These are phyloP conservation scores for Fusarium graminum DNA, from an alignment of 2,329 filamentous ascomycete genomes.

Conservation along the genomic window DNA sequence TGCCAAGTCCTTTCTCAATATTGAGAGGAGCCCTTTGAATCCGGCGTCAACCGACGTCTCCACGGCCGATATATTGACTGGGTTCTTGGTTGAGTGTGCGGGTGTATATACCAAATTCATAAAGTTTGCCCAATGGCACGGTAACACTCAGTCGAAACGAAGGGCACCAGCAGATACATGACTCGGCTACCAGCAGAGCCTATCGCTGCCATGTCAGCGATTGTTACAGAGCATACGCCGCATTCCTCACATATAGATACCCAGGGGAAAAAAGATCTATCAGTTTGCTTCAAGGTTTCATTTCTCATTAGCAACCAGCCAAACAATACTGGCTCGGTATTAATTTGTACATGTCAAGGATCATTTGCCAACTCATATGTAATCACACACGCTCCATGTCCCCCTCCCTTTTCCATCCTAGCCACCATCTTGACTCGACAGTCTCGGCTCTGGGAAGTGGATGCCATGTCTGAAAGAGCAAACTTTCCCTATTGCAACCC, in stretches of 20 bases:
- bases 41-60: not conserved
- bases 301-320: constrained; percentile 51
- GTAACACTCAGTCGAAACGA: constrained; percentile 4
- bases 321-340: constrained; percentile 43
- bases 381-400: constrained; percentile 42
- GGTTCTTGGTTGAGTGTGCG: not conserved
- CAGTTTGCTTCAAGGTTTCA: constrained; percentile 44
- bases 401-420: constrained; percentile 15
- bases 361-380: constrained; percentile 38
- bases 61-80: not conserved
- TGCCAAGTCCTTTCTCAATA: not conserved
- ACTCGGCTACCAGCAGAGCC: not conserved
- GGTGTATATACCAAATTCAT: not conserved
- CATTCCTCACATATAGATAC: constrained; percentile 15
- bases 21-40: not conserved
- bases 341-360: constrained; percentile 48
- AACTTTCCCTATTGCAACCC: constrained; percentile 30
- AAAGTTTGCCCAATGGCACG: not conserved
- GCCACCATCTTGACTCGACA: constrained; percentile 24
- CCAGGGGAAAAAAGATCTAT: constrained; percentile 8
- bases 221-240: not conserved
- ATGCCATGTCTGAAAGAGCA: constrained; percentile 31
- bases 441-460: constrained; percentile 30
- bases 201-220: not conserved
- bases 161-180: constrained; percentile 2